Conservation (phyloP, 305 asterid genomes). For the Solanum hybrid region DNA sequence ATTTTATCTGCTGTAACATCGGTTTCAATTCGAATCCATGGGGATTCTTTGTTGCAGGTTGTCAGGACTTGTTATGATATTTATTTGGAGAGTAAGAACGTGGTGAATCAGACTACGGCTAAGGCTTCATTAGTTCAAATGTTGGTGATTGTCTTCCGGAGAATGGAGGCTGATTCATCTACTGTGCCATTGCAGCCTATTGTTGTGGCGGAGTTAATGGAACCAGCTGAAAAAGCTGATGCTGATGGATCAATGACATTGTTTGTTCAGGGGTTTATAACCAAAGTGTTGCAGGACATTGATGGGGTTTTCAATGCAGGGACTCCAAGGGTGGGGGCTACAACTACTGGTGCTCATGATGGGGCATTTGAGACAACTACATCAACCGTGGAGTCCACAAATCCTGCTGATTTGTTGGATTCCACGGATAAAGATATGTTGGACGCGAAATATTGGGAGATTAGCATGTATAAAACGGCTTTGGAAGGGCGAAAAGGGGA, state of each 20-base stretch:
- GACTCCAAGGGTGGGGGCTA: constrained; percentile 44
- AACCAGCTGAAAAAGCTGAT: constrained; percentile 76
- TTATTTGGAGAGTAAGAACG: constrained; percentile 72
- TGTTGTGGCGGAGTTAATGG: constrained; percentile 94
- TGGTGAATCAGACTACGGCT: constrained; percentile 92
- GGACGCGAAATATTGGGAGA: constrained; percentile 99
- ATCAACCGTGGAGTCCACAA: constrained; percentile 84
- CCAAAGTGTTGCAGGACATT: constrained; percentile 79
- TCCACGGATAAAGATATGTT: constrained; percentile 98
- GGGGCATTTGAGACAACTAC: constrained; percentile 98
- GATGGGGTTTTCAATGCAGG: constrained; percentile 82
- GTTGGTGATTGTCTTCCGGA: constrained; percentile 89
- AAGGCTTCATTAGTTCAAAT: constrained; percentile 95
- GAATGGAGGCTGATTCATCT: constrained; percentile 99
- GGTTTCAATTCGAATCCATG: constrained; percentile 67
- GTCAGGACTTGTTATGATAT: constrained; percentile 90
- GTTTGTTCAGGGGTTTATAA: constrained; percentile 91
- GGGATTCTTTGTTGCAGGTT: constrained; percentile 77
- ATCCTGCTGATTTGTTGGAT: constrained; percentile 96
- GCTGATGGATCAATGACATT: constrained; percentile 73
- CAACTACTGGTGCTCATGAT: constrained; percentile 56
- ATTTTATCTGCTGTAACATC: constrained; percentile 86
- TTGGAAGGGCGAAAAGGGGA: constrained; percentile 96
- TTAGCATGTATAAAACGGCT: constrained; percentile 96
- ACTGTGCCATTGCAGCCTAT: constrained; percentile 94